phyloP scores from a whole-genome alignment of 495 filamentous ascomycete genomes.

The Talaromyces adpressus region DNA sequence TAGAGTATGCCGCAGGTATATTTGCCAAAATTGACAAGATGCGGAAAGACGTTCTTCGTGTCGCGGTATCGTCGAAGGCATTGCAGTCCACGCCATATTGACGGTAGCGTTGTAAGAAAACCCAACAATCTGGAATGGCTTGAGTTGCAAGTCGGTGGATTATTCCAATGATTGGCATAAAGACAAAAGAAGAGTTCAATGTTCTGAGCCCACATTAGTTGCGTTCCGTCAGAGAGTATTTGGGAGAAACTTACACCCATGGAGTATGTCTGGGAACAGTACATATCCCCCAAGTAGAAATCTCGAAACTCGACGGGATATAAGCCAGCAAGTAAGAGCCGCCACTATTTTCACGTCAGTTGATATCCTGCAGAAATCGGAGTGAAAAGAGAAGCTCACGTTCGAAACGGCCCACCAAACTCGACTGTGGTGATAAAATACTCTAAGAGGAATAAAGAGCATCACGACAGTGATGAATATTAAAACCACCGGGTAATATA shows the following conservation, averaged over 20 bases:
- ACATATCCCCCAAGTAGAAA: constrained; percentile 97
- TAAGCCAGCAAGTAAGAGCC: constrained; percentile 73
- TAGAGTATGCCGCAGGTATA: constrained; percentile 79
- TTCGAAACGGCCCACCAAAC: constrained; percentile 80
- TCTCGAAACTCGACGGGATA: constrained; percentile 95
- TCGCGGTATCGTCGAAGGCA: constrained; percentile 86
- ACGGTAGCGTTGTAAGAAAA: constrained; percentile 78
- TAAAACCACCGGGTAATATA: constrained; percentile 85
- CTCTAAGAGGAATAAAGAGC: constrained; percentile 66
- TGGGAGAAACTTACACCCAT: constrained; percentile 59
- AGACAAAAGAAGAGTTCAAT: constrained; percentile 92
- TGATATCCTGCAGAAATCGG: not conserved
- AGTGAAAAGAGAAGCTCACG: constrained; percentile 42
- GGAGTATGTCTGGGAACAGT: constrained; percentile 86
- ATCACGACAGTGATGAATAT: constrained; percentile 57
- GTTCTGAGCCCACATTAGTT: constrained; percentile 48
- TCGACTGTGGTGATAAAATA: constrained; percentile 69
- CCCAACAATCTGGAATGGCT: constrained; percentile 76
- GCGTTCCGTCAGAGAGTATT: not conserved
- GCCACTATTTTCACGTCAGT: constrained; percentile 52
- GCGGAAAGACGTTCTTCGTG: constrained; percentile 81
- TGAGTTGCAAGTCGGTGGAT: constrained; percentile 75
- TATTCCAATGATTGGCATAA: constrained; percentile 66
- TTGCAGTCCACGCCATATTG: constrained; percentile 82
- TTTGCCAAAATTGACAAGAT: constrained; percentile 88